phyloP scores from a whole-genome alignment of 2,329 filamentous ascomycete species.

The Aspergillus terreus region DNA sequence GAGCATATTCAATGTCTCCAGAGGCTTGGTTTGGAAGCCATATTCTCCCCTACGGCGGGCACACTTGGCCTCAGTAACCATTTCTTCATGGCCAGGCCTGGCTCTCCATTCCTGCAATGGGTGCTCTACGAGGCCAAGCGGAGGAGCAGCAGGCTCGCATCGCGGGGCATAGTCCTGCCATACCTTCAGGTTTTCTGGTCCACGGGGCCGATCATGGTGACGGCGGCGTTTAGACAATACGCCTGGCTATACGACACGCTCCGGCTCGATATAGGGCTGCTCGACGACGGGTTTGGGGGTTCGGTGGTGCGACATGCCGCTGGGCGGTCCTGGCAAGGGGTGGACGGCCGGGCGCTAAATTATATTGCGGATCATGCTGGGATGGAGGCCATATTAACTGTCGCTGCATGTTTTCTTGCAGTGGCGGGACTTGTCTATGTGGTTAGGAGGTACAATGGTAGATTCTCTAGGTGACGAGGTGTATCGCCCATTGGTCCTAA shows the following conservation, averaged over 20 bases:
- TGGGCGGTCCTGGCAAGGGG: slow-evolving; percentile 17
- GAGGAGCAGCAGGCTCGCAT: slow-evolving; percentile 5
- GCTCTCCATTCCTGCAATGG: slow-evolving; percentile 13
- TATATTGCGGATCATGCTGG: slow-evolving; percentile 12
- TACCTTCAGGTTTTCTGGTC: slow-evolving; percentile 21
- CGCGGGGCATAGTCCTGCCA: slow-evolving; percentile 9
- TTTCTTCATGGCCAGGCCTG: slow-evolving; percentile 18
- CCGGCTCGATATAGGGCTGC: slow-evolving; percentile 6
- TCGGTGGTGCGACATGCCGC: slow-evolving; percentile 11
- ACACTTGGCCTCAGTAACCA: slow-evolving; percentile 17
- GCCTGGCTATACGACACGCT: slow-evolving; percentile 3
- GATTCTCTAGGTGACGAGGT: neutral
- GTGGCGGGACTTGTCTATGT: neutral
- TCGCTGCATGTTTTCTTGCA: neutral
- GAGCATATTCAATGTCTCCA: slow-evolving; percentile 15
- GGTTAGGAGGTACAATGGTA: neutral
- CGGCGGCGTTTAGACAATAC: slow-evolving; percentile 13
- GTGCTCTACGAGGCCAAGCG: slow-evolving; percentile 15
- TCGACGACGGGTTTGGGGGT: slow-evolving; percentile 10
- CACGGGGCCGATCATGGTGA: slow-evolving; percentile 19
- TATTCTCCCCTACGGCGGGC: slow-evolving; percentile 14
- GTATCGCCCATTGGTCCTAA: no score
- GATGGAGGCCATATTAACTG: neutral
- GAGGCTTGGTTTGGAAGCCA: slow-evolving; percentile 9
- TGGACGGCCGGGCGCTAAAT: slow-evolving; percentile 14